Evolutionary conservation across 2,329 filamentous ascomycete genomes (phyloP), one percentile per base, ranked within the genome.

Genomic region (Sphaerostilbella broomeana): DNA sequence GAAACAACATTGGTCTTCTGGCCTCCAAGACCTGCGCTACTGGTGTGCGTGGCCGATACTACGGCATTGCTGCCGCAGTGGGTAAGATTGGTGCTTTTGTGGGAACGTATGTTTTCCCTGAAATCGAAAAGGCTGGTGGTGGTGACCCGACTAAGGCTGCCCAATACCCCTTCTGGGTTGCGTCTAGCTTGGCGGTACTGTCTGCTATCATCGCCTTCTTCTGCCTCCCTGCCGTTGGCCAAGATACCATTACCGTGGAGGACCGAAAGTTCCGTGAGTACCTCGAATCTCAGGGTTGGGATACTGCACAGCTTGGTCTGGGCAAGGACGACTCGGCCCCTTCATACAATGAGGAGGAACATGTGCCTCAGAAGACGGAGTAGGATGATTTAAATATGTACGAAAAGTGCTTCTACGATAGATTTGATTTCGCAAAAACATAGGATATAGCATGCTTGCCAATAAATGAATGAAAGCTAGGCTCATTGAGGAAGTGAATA

Each of bases 131-230:
- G 0, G 79, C 76, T 0, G 79, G 75, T 7, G 71, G 71, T 1
- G 55, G 68, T 39, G 67, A 72, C 38, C 61, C 63, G 0, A 63
- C 74, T 15, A 70, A 75, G 15, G 70, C 72, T 5, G 86, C 86
- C 1, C 87, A 95, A 57, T 87, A 94, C 50, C 88, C 88, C 0
- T 95, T 95, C 65, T 95, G 80, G 60, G 86, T 95, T n/a, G 81
- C 81, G 2, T 84, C 81, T 26, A 69, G 75, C 17, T 61, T 95
- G 40, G 92, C 86, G 50, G 61, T 94, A n/a, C 67, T 95, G 34
- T 81, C 79, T 2, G 86, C 85, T 0, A 61, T 26, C 5, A 57
- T 67, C 9, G 51, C 68, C 2, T 65, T 83, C 7, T 75, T 87
- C 51, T 73, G 75, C 42, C 61, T 95, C 35, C 89, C 89, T 0